These are phyloP conservation scores for Diaporthe sp. DNA, from an alignment of 2,329 filamentous ascomycete species.

Conservation along the genomic window DNA sequence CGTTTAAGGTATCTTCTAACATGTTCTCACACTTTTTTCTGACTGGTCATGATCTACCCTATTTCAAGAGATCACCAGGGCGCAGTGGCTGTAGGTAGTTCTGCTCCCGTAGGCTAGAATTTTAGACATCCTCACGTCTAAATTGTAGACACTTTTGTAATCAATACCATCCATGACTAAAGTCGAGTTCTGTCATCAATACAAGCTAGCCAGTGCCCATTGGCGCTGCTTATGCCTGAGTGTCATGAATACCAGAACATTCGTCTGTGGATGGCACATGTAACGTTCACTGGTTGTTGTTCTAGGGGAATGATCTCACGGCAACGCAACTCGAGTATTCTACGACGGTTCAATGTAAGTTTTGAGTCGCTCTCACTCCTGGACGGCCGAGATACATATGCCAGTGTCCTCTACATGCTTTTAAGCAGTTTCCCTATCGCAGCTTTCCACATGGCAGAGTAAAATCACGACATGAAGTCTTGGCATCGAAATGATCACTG, in stretches of 20 bases:
- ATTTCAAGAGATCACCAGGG: not conserved
- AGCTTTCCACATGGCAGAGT: no score
- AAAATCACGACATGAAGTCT: no score
- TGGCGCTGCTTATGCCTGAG: not conserved
- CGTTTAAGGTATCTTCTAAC: accelerated
- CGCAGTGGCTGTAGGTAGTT: not conserved
- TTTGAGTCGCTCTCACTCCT: no score
- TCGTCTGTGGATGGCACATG: no score
- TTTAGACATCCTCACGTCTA: not conserved
- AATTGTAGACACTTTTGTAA: not conserved
- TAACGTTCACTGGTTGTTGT: no score
- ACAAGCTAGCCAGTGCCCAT: not conserved
- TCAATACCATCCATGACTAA: not conserved
- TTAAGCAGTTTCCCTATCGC: no score
- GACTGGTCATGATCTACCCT: not conserved
- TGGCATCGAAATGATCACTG: no score
- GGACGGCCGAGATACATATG: no score
- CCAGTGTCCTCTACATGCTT: no score
- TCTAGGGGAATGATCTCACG: not conserved
- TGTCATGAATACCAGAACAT: not conserved
- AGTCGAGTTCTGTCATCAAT: not conserved
- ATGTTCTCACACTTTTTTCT: not conserved
- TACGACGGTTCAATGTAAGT: not conserved
- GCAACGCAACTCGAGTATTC: not conserved
- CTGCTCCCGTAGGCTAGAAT: not conserved